Conservation (phyloP, 768 basidiomycete species). For the Coprinopsis sp. region DNA sequence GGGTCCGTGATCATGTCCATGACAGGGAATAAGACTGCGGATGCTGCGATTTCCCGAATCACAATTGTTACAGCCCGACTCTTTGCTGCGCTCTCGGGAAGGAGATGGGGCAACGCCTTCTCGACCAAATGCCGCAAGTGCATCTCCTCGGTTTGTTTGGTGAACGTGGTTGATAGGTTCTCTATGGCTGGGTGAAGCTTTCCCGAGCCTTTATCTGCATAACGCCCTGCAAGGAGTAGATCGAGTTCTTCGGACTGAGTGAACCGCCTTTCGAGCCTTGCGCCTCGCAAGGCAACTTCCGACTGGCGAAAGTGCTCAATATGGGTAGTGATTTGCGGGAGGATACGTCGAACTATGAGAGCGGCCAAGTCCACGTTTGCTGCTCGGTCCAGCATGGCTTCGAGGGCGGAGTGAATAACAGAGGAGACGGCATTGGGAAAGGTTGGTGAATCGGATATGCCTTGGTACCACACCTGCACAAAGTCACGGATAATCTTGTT, state of each 20-base stretch:
- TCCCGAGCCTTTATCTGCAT: conserved; percentile 58
- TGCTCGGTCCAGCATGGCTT: conserved; percentile 52
- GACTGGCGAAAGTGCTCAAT: conserved; percentile 89
- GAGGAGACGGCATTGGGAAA: conserved; percentile 84
- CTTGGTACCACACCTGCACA: conserved; percentile 83
- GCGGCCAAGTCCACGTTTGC: conserved; percentile 64
- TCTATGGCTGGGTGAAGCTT: conserved; percentile 83
- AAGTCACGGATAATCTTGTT: conserved; percentile 84
- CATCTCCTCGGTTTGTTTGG: conserved; percentile 84
- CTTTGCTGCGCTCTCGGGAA: conserved; percentile 70
- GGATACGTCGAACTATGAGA: conserved; percentile 73
- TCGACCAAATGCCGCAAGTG: conserved; percentile 75
- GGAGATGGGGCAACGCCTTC: conserved; percentile 60
- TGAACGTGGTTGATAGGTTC: conserved; percentile 84
- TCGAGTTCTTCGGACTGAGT: conserved; percentile 91
- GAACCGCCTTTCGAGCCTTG: conserved; percentile 72
- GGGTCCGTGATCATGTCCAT: conserved; percentile 93
- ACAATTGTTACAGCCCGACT: conserved; percentile 71
- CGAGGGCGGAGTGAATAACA: conserved; percentile 62
- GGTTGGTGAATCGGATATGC: conserved; percentile 79
- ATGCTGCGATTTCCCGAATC: conserved; percentile 77
- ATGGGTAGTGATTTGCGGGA: conserved; percentile 88
- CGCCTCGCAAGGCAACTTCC: conserved; percentile 79
- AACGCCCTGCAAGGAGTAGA: conserved; percentile 76
- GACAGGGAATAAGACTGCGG: conserved; percentile 77